Conservation (phyloP, 2,329 filamentous ascomycete species). For the Teratosphaeriaceae sp. region DNA sequence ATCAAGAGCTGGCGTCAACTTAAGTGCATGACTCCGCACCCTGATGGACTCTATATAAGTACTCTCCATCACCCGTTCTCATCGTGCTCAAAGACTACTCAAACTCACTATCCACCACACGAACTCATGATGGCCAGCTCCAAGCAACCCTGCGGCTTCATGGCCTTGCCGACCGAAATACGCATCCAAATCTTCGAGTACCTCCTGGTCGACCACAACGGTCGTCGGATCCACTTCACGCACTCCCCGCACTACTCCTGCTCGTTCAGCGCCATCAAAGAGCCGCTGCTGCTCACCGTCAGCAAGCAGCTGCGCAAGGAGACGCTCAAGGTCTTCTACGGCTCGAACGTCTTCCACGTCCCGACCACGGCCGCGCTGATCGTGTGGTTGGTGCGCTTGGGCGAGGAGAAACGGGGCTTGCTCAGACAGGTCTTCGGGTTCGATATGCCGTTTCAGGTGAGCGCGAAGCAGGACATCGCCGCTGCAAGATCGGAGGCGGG, state of each 20-base stretch:
- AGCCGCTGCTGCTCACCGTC: neutral
- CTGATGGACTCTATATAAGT: too few relatives aligned
- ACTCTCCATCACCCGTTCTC: too few relatives aligned
- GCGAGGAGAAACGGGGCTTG: neutral
- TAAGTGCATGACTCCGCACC: too few relatives aligned
- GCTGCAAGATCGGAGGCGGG: neutral
- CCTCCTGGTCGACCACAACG: neutral
- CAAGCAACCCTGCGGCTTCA: neutral
- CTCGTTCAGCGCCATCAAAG: neutral
- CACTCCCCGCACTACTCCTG: neutral
- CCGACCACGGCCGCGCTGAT: neutral
- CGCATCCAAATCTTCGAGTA: constrained; percentile 1
- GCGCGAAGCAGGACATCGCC: neutral
- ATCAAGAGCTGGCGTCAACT: too few relatives aligned
- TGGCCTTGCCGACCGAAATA: neutral
- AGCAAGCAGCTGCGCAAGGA: constrained; percentile 1
- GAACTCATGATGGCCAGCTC: neutral
- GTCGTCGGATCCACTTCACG: neutral
- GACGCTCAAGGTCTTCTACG: constrained; percentile 1
- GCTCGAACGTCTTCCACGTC: constrained; percentile 1
- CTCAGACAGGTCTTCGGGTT: neutral
- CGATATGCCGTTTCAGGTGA: neutral
- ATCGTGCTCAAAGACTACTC: too few relatives aligned
- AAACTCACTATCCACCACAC: too few relatives aligned
- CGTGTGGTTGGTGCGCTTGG: neutral